Evolutionary conservation across 306 rosid genomes (phyloP).

Genomic region (Cucumis hystrix): DNA sequence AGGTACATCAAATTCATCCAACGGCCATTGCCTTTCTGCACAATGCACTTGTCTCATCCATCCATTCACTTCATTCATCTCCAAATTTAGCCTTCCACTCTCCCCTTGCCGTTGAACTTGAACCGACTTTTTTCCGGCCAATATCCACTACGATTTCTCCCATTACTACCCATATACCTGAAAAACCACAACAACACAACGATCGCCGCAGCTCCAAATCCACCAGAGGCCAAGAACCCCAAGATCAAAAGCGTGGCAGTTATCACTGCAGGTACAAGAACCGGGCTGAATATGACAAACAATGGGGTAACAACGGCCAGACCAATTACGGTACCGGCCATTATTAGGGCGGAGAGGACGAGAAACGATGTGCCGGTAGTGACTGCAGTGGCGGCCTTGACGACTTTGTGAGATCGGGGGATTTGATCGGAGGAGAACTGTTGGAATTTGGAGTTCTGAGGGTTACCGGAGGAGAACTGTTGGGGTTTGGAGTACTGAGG

Average conservation of each 20-base stretch:
- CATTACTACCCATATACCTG: slow-evolving; percentile 37
- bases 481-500: not conserved
- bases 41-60: too few relatives aligned
- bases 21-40: too few relatives aligned
- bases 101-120: slow-evolving; percentile 35
- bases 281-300: slow-evolving; percentile 75
- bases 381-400: slow-evolving; percentile 47
- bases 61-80: too few relatives aligned
- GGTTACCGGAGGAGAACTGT: not conserved
- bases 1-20: not conserved
- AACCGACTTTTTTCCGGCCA: slow-evolving; percentile 37
- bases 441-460: not conserved
- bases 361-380: slow-evolving; percentile 55
- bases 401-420: slow-evolving; percentile 22
- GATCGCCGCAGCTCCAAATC: slow-evolving; percentile 60
- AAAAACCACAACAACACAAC: slow-evolving; percentile 59
- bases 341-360: slow-evolving; percentile 33
- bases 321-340: slow-evolving; percentile 38
- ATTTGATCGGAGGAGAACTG: not conserved
- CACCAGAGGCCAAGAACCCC: slow-evolving; percentile 61
- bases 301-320: slow-evolving; percentile 50
- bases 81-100: not conserved
- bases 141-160: slow-evolving; percentile 33
- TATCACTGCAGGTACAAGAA: slow-evolving; percentile 50
- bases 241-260: slow-evolving; percentile 17